Evolutionary conservation across 129 eudicot species (phyloP), one percentile per base, ranked within the genome.

Genomic region (Tagetes patula): DNA sequence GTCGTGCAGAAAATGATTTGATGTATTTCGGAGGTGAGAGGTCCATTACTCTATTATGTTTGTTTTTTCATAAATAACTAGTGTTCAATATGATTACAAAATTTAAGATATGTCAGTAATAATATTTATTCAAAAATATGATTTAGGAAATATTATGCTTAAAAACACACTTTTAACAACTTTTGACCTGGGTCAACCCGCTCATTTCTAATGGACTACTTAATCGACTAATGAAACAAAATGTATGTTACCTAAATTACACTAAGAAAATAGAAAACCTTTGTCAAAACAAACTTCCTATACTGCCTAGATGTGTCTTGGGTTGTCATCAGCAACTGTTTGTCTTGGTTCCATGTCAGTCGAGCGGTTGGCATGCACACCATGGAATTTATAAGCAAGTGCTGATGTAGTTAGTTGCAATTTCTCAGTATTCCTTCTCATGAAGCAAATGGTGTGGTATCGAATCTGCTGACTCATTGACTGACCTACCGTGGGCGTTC

Each of bases 321-420:
- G 91, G 96, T 75, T 83, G 86, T 80, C 91, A 88, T 94, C 93
- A 88, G 96, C 91, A 86, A 76, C 88, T 86, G 79, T 84, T 77
- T 84, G 79, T 80, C 85, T 75, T 74, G 87, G 89, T 85, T 84
- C 80, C 86, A 83, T 87, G 78, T 72, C 90, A 87, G 79, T 84
- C 85, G 79, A 82, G 73, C 72, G 69, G 83, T 75, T 82, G 96
- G 91, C 98, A 89, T 87, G 96, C 72, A 65, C 89, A 60, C 92
- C 96, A 81, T 86, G 84, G 91, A 85, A 81, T 90, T 80, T 80
- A 76, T 86, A 89, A 89, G 89, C 80, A 87, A 89, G 91, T 84
- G 98, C 98, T 93, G 98, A 89, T 92, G 98, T 88, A 84, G 84
- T 83, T 85, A 94, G 98, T 87, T 93, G 88, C 92, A 89, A 85